Base-by-base conservation (phyloP, 306 rosid genomes). In the Crataegus laevigata region DNA sequence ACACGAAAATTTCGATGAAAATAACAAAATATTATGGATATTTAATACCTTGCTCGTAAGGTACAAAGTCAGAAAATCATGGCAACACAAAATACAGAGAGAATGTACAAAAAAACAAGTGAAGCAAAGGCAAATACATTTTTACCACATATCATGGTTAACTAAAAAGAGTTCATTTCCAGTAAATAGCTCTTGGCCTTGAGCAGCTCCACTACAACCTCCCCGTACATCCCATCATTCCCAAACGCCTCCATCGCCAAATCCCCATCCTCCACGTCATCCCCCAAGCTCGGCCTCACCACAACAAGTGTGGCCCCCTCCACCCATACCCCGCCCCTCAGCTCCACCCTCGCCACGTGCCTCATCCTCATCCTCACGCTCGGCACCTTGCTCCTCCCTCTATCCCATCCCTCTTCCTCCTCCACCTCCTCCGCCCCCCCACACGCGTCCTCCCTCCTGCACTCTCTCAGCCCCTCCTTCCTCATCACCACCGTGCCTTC, bases 271-370 rank as follows among this genome's bases (percentile, higher is more conserved):
- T 14, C 43, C 26, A 19, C 45, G 67, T 61, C 42, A 22, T 61
- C 6, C 3, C 55, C 66, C 25, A 6, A 54, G 0, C 75, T 81
- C 57, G 90, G 82, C 73, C 85, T 82, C 50, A 84, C 85, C 50
- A 84, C 79, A 59, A 87, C 88, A 17, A 87, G 79, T 18, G 90
- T 84, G 14, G 86, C 83, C 0, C 80, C 88, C 74, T 81, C 86
- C 24, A 85, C 68, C 77, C 70, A 82, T 1, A 65, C 38, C 66
- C 85, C 85, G 19, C 80, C 72, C 29, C 63, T 66, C 11, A 87
- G 73, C 76, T 75, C 78, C 65, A 84, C 32, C 79, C 66, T 60
- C 29, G 71, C 71, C 76, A 17, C 78, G 69, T 84, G 81, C 69
- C 83, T 79, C 88, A 84, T 84, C 72, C 81, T 79, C 82, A 84